phyloP scores from a whole-genome alignment of 257 asterid species.

The Phtheirospermum japonicum region DNA sequence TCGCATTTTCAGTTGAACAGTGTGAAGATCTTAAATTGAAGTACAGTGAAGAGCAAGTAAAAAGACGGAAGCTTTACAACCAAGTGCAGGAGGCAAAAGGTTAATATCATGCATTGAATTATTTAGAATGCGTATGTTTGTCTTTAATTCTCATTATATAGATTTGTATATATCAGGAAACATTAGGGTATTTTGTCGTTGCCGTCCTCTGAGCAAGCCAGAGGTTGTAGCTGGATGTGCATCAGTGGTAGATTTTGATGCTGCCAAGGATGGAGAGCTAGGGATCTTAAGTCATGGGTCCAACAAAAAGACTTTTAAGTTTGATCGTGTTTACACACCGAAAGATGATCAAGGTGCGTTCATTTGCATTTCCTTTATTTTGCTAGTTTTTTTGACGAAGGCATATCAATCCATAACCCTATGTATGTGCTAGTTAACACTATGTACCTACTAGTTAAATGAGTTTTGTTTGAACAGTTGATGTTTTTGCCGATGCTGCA shows the following conservation, averaged over 20 bases:
- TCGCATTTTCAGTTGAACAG: conserved; percentile 66
- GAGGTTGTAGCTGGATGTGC: conserved; percentile 62
- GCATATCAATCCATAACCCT: not conserved
- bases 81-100: conserved; percentile 97
- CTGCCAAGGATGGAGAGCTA: conserved; percentile 95
- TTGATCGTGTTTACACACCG: conserved; percentile 90
- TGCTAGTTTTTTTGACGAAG: not conserved
- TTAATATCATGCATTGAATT: conserved; percentile 26
- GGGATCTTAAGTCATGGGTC: conserved; percentile 57
- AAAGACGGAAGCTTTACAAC: conserved; percentile 84
- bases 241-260: conserved; percentile 77
- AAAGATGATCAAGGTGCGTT: conserved; percentile 83
- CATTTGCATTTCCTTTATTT: not conserved
- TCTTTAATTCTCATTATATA: conserved; percentile 17
- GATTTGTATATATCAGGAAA: conserved; percentile 57
- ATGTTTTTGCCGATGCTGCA: conserved; percentile 91
- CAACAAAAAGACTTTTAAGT: conserved; percentile 63
- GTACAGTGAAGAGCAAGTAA: conserved; percentile 87
- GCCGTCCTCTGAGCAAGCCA: conserved; percentile 88
- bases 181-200: conserved; percentile 93
- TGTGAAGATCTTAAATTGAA: conserved; percentile 90
- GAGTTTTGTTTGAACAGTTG: conserved; percentile 48
- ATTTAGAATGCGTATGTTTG: not conserved
- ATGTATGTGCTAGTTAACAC: not conserved
- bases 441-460: conserved; percentile 1